Evolutionary conservation across 2,329 filamentous ascomycete genomes (phyloP).

Genomic region (Cladobotryum mycophilum): DNA sequence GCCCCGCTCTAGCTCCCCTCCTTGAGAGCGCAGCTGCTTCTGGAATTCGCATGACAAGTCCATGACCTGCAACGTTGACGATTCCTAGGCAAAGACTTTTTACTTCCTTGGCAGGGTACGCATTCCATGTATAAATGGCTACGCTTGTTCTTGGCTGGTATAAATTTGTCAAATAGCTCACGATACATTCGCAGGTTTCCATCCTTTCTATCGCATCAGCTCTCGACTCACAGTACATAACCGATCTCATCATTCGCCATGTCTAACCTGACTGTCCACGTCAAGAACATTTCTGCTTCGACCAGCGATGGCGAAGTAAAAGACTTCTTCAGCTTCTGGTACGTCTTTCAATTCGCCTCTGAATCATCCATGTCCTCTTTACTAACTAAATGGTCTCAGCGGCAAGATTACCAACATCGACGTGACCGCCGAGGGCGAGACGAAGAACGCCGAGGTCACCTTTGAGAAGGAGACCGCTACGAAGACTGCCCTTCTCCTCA

Average conservation of each 20-base stretch:
- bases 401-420: slow-evolving; percentile 87
- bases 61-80: neutral
- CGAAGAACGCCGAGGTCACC: slow-evolving; percentile 82
- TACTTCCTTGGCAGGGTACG: slow-evolving; percentile 3
- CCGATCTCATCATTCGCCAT: neutral
- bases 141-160: neutral
- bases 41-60: slow-evolving; percentile 3
- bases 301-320: slow-evolving; percentile 87
- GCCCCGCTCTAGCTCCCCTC: slow-evolving; percentile 12
- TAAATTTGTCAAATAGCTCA: neutral
- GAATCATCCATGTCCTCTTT: neutral
- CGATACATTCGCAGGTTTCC: neutral
- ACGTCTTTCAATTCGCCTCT: slow-evolving; percentile 26
- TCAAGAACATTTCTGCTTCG: slow-evolving; percentile 77
- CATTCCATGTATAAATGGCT: slow-evolving; percentile 7
- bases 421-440: slow-evolving; percentile 60
- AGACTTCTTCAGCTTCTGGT: slow-evolving; percentile 98
- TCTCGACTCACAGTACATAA: no score
- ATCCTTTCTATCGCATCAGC: neutral
- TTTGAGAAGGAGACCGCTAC: slow-evolving; percentile 97
- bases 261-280: slow-evolving; percentile 59
- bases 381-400: slow-evolving; percentile 37
- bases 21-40: neutral
- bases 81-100: slow-evolving; percentile 2
- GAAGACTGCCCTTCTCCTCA: slow-evolving; percentile 92